Base-by-base conservation (phyloP, 2,329 filamentous ascomycete genomes). In the Fusarium redolens region DNA sequence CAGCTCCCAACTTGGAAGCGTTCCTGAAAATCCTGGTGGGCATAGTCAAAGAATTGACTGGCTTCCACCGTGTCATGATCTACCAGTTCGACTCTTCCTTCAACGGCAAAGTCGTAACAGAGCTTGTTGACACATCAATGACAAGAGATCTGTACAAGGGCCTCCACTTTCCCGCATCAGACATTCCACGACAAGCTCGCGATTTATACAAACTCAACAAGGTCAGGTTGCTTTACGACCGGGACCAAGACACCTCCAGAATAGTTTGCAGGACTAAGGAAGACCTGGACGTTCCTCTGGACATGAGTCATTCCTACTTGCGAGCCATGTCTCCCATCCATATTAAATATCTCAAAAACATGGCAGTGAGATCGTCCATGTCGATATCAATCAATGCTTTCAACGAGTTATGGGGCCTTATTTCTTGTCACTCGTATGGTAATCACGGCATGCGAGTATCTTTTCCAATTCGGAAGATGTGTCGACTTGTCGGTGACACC, bases 331-430 rank as follows among this genome's bases (percentile, higher is more conserved):
- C 94, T 2, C 94, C 95, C 0, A 95, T 97, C 45, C 94, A 96
- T 78, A 81, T 97, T 61, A 97, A 97, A 78, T 97, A 97, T 75
- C 85, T 97, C 6, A 88, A 85, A 10, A 95, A 97, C 78, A 97
- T 97, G 95, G 92, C 91, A 12, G 94, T 97, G 1, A 90, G 94
- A n/a, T 94, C 94, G 0, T 97, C 94, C 72, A 97, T 97, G 94
- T 97, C 94, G 1, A 95, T 97, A 68, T 97, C 94, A 2, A 93
- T 97, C 78, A 96, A 94, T 72, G 93, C 93, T 0, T 96, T 97
- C 75, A 87, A 89, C 74, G 92, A 97, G 75, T 83, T 97, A 0
- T 97, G 95, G 95, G 95, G 95, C 0, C 83, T 97, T 33, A 94
- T 97, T 44, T 91, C 94, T 3, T 97, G 94, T 68, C 95, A 97